Conservation (phyloP, 169 alveolate genomes). For the Cyclospora cayetanensis region DNA sequence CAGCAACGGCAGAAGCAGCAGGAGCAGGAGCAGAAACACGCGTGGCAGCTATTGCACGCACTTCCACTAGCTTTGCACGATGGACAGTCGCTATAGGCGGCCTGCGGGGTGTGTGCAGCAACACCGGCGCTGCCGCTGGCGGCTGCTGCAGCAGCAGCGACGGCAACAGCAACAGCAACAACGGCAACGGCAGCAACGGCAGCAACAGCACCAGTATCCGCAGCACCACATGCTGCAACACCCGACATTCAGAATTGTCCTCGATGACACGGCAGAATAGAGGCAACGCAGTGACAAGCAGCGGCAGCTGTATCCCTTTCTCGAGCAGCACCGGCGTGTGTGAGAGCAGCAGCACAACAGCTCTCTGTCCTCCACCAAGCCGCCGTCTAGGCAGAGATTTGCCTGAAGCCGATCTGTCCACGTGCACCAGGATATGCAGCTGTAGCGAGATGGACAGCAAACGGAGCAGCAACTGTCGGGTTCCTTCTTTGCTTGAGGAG, state of each 20-base stretch:
- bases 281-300: background rate
- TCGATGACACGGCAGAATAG: background rate
- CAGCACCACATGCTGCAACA: slow-evolving; percentile 33
- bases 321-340: too few species aligned
- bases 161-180: background rate
- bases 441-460: too few species aligned
- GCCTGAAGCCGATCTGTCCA: too few species aligned
- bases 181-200: background rate
- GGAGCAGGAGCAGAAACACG: background rate
- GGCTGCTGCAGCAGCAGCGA: slow-evolving; percentile 24
- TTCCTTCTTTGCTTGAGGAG: too few species aligned
- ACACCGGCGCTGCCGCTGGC: background rate
- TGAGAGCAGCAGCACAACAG: too few species aligned
- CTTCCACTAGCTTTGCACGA: background rate
- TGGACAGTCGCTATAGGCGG: background rate
- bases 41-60: background rate
- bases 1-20: background rate
- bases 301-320: background rate
- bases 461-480: too few species aligned
- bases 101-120: background rate
- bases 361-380: too few species aligned
- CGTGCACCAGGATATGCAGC: too few species aligned
- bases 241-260: background rate
- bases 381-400: too few species aligned
- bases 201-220: background rate